These are phyloP conservation scores for Suillus americanus DNA, from an alignment of 768 basidiomycete species.

Conservation along the genomic window DNA sequence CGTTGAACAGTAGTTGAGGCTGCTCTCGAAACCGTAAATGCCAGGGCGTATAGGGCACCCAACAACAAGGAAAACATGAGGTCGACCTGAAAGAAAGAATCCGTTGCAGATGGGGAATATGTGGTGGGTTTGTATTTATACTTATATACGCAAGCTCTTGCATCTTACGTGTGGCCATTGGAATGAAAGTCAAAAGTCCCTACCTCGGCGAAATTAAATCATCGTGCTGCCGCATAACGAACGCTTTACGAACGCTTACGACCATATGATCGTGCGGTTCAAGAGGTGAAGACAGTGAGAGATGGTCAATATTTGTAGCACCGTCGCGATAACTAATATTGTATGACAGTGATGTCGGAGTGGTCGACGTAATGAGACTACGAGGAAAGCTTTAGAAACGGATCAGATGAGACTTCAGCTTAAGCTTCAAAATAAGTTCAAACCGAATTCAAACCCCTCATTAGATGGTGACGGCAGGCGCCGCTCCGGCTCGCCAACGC, in stretches of 20 bases:
- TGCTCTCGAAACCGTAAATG: constrained; percentile 3
- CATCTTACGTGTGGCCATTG: neutral
- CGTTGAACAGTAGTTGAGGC: constrained; percentile 11
- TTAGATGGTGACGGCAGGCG: too few relatives aligned
- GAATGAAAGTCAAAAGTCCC: neutral
- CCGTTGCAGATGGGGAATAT: neutral
- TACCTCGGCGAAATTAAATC: neutral
- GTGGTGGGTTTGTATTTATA: neutral
- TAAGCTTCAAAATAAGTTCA: too few relatives aligned
- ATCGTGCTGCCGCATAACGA: neutral
- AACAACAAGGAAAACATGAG: constrained; percentile 13
- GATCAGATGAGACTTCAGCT: too few relatives aligned
- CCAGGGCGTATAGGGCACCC: constrained; percentile 7
- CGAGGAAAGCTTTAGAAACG: too few relatives aligned
- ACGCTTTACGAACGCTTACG: neutral
- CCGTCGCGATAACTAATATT: too few relatives aligned
- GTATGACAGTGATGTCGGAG: too few relatives aligned
- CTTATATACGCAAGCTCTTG: neutral
- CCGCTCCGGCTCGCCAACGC: too few relatives aligned
- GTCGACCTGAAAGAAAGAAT: constrained; percentile 2
- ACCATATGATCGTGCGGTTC: neutral
- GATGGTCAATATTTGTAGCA: too few relatives aligned
- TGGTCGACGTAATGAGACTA: too few relatives aligned
- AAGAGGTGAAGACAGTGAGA: too few relatives aligned
- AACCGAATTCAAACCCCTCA: too few relatives aligned